Base-by-base conservation (phyloP, 2,329 filamentous ascomycete genomes). In the Ophiobolus disseminans region DNA sequence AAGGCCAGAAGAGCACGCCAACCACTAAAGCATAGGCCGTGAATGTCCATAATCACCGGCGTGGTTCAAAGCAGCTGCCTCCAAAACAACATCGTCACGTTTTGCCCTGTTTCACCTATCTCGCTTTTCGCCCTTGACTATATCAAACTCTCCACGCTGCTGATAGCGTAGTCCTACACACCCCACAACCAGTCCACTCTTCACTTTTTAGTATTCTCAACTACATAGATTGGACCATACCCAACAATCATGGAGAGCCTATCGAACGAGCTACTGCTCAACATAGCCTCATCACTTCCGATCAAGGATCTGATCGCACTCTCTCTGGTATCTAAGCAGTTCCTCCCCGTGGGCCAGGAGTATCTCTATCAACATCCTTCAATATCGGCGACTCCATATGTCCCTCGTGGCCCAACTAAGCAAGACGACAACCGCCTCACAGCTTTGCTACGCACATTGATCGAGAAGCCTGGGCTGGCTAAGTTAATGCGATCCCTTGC, bases 1-100 rank as follows among this genome's bases (percentile, higher is more conserved):
- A 76, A 30, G 42, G 42, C 4, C 25, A 31, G 25, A 38, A 35
- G 25, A 28, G 21, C 20, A 45, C 34, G 19, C 42, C 42, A 9
- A 45, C 42, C 48, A 34, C 17, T 20, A 14, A 42, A n/a, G n/a
- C n/a, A 28, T 23, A 34, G 30, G 25, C 10, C 6, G n/a, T 32
- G n/a, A n/a, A n/a, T n/a, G n/a, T n/a, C n/a, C n/a, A n/a, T n/a
- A n/a, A n/a, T n/a, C n/a, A n/a, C n/a, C n/a, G n/a, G n/a, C n/a
- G n/a, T n/a, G n/a, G n/a, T n/a, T n/a, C n/a, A n/a, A n/a, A n/a
- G n/a, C n/a, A n/a, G n/a, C n/a, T n/a, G n/a, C n/a, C n/a, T n/a
- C n/a, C n/a, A n/a, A n/a, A n/a, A n/a, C n/a, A n/a, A n/a, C n/a
- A n/a, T n/a, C n/a, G n/a, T n/a, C n/a, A n/a, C n/a, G n/a, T n/a